Evolutionary conservation across 2,329 filamentous ascomycete species (phyloP), one percentile per base, ranked within the genome.

Genomic region (Alternaria angustiovoidea): DNA sequence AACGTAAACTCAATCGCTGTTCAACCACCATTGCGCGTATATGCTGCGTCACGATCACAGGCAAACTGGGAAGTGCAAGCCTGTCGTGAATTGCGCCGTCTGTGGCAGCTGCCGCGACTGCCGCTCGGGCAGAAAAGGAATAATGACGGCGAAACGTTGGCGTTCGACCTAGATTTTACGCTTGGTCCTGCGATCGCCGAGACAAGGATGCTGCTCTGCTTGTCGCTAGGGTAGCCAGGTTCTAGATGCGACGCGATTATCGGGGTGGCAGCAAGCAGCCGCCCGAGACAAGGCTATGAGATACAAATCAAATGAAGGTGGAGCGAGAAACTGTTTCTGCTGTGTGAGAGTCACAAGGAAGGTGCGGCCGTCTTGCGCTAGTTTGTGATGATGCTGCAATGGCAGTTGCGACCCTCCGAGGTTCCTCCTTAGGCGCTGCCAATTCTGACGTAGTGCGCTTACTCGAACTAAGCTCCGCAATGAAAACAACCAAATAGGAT

Each of bases 401-500:
- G 49, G n/a, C 26, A 41, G 49, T 14, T 9, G 49, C 49, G 2
- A 51, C 6, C 34, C 34, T 11, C 32, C 32, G 36, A 26, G 39
- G 20, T 42, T 42, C 20, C 20, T 42, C 32, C 32, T 38, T 32
- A 22, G 7, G 46, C 8, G 46, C 46, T 24, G 32, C 34, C 32
- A 26, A 22, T 36, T 36, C 9, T 14, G 39, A 44, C 48, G 39
- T 51, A 44, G 48, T 41, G 16, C 22, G 39, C 49, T 26, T 32
- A 38, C 32, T 38, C n/a, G 39, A 30, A 39, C 18, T 20, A 30
- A 49, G 26, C 20, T 42, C 38, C 43, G 32, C 26, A 14, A 30
- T 18, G 36, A 54, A 34, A 59, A 49, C 32, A 49, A 38, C 20
- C 46, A 49, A 49, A 14, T 26, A 38, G 46, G 39, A 57, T 43